These are phyloP conservation scores for Leishmania martiniquensis DNA, from an alignment of 208 protist species.

Conservation along the genomic window DNA sequence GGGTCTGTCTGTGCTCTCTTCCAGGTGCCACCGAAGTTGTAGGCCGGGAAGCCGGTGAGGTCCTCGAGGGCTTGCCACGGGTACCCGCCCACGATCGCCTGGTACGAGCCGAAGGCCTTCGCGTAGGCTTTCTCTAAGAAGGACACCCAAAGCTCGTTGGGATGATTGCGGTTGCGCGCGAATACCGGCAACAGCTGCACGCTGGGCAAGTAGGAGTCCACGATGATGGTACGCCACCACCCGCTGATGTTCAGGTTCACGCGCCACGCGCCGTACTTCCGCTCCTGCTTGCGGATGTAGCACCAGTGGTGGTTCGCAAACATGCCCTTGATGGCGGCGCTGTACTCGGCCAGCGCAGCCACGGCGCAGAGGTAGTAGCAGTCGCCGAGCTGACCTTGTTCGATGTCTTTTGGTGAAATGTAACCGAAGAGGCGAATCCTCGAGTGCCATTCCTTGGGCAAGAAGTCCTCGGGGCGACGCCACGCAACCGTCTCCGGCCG, in stretches of 20 bases:
- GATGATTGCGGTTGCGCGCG: constrained; percentile 60
- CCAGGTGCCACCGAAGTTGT: constrained; percentile 74
- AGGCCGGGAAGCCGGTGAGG: constrained; percentile 74
- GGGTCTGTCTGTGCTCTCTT: constrained; percentile 45
- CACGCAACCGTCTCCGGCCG: constrained; percentile 40
- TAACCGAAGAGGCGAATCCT: constrained; percentile 75
- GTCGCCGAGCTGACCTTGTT: constrained; percentile 83
- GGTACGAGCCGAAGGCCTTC: constrained; percentile 84
- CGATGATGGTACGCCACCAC: constrained; percentile 86
- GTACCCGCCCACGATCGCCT: constrained; percentile 76
- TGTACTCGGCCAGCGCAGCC: constrained; percentile 66
- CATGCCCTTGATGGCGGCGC: constrained; percentile 60
- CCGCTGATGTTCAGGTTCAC: constrained; percentile 88
- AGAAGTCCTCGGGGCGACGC: constrained; percentile 56
- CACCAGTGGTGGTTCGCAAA: constrained; percentile 70
- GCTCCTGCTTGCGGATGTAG: constrained; percentile 56
- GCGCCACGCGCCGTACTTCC: constrained; percentile 62
- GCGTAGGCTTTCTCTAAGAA: constrained; percentile 92
- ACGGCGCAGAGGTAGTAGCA: constrained; percentile 80
- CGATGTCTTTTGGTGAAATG: constrained; percentile 79
- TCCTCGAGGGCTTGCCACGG: constrained; percentile 80
- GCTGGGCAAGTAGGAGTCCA: constrained; percentile 89
- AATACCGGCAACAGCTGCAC: constrained; percentile 64
- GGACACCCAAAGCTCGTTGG: constrained; percentile 77
- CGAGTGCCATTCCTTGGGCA: constrained; percentile 44